Base-by-base conservation (phyloP, 306 rosid species). In the Trifolium pratense region DNA sequence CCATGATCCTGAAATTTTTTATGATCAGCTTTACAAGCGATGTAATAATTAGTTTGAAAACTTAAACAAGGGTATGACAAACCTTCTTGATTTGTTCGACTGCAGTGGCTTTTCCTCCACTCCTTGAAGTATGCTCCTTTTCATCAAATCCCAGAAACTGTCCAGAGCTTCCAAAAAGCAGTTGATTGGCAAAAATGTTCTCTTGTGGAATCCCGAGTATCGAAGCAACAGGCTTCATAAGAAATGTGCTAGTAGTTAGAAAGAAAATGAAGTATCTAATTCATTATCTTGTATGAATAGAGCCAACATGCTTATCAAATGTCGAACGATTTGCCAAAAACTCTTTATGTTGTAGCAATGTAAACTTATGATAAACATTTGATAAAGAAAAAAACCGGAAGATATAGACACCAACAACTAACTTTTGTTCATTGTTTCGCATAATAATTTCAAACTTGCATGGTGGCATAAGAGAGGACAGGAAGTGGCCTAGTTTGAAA, bases 91-190 rank as follows among this genome's bases (percentile, higher is more conserved):
- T 83, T 71, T 86, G 88, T 75, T 87, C 84, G 25, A 94, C 99
- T 5, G 99, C 97, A 42, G 84, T 82, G 59, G 97, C 96, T 83
- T 94, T 94, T 42, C 99, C 99, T 60, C 97, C 92, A 69, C 96
- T 91, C 76, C 91, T 87, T 75, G 99, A 94, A 79, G 97, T 94
- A 48, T 90, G 91, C 57, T 94, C 97, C 9, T 82, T 87, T 78
- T 77, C 74, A 70, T 94, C 99, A 37, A 94, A 94, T 17, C 99
- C 97, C 57, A 88, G 10, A 86, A 91, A 94, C 85, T 91, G 90
- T 68, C 99, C 99, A 11, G 87, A 81, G 78, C 84, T 83, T 80
- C 88, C 96, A 71, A 88, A 94, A 25, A 87, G 88, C 40, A 94
- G 92, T 79, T 83, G 90, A 86, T 94, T 94, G 71, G 96, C 96